Evolutionary conservation across 345 rosid genomes (phyloP), one percentile per base, ranked within the genome.

Genomic region (Mangifera indica): DNA sequence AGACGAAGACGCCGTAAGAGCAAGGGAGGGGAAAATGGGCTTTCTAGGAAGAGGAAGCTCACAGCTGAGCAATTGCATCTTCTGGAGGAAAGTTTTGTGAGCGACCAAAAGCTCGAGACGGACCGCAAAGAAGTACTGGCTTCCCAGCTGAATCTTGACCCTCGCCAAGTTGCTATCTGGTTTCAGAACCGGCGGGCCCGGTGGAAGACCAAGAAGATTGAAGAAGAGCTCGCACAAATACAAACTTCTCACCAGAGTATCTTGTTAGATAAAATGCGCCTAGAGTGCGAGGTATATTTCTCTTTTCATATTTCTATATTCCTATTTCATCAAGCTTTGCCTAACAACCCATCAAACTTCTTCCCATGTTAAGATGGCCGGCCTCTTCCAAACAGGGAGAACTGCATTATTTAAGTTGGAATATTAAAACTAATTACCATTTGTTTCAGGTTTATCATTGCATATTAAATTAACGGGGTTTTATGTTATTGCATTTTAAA

Each of bases 121-220:
- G 97, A 89, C 42, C 42, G 42, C 42, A 63, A 85, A 97, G 63
- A 95, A 95, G 63, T 90, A 88, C 63, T 82, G 81, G 81, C 77
- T 95, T 1, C 97, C 99, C 10, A 95, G 74, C 85, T 93, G 1
- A 97, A 96, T 5, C 91, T 95, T 45, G 91, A 91, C 32, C 92
- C 99, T 18, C 91, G 97, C 49, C 99, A 95, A 40, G 99, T 95
- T 2, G 99, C 98, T 7, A 92, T 95, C 25, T 95, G 99, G 99
- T 95, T 92, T 78, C 99, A 95, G 66, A 95, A 95, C 87, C 83
- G 97, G 22, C 82, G 98, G 55, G 94, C 98, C 34, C 86, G 99
- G 12, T 91, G 89, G 89, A 95, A 91, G 87, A 86, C 81, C 84
- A 95, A 95, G 88, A 91, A 86, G 83, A 89, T 95, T 5, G 98